Evolutionary conservation across 768 basidiomycete species (phyloP), one percentile per base, ranked within the genome.

Genomic region (Serendipita sp.): DNA sequence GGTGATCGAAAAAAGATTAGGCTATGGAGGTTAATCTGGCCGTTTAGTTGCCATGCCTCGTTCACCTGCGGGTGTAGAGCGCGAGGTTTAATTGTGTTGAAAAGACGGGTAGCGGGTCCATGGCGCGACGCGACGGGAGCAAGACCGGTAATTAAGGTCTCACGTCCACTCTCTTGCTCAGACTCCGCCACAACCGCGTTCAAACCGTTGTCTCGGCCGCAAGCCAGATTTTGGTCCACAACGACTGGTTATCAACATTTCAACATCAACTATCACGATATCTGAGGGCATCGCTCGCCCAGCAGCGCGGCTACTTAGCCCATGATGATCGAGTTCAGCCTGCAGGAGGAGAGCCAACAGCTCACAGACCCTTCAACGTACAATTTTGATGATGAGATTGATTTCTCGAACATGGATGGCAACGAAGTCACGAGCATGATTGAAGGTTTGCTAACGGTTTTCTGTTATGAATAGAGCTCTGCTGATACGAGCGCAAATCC

Each of bases 331-430:
- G 69, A 72, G 32, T 74, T 72, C 69, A 68, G 68, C 41, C 69
- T 74, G n/a, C 67, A 69, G 56, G 70, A 71, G n/a, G 69, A 71
- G 64, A 63, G 73, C 45, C 66, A 69, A n/a, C 45, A 41, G 2
- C 64, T 72, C 54, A 41, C 52, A 18, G 65, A 68, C 32, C 54
- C 64, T 23, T 36, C 48, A 16, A 60, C 65, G 8, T 70, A 69
- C 64, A 56, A 60, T 15, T 65, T 68, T 35, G 69, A 72, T 28
- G 68, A 69, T 13, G 71, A 72, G 44, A 65, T 76, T 52, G 75
- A 76, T 65, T 69, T 72, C n/a, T 68, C 67, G 3, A 47, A 62
- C 10, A 65, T 69, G 32, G 67, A 65, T 46, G 65, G 68, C 18
- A 51, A 32, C 15, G 64, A 66, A n/a, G 66, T 66, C 13, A 44